Evolutionary conservation across 2,329 filamentous ascomycete genomes (phyloP), one percentile per base, ranked within the genome.

Genomic region (Lasiodiplodia sp.): DNA sequence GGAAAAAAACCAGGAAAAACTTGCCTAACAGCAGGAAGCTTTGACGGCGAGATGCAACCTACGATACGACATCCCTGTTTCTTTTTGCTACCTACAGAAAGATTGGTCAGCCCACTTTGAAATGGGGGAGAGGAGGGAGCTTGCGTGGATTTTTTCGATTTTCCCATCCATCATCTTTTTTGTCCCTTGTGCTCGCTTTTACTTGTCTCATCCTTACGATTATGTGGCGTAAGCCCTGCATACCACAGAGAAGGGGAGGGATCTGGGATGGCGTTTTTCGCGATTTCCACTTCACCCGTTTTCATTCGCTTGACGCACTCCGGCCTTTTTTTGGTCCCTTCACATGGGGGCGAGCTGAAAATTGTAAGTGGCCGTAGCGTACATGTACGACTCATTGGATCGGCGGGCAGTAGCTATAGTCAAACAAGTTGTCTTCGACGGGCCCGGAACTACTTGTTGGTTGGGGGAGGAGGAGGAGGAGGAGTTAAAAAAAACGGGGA

Each of bases 181-280:
- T 28, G 4, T 6, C 2, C 25, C 4, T 3, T 2, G 16, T n/a
- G 18, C 44, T 47, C 44, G 21, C 44, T 21, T 47, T 47, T 47
- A 21, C 12, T 21, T n/a, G 44, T 47, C 44, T 21, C 44, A 47
- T 47, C 44, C 44, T 57, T 34, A 23, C n/a, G 25, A 63, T 49
- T 40, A 49, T 49, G 58, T 63, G 58, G 58, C 58, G 58, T 51
- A 51, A 63, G 57, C 57, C 57, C 38, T 62, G 57, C 38, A 62
- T 62, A 23, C 11, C 23, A 28, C 12, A 18, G 25, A n/a, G 14
- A n/a, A 14, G n/a, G 44, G 38, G 38, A 40, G 38, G 38, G 38
- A 16, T 14, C 12, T 12, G 12, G 38, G 14, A 10, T 40, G 38
- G 38, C 12, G 16, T 40, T 47, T 47, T 47, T 34, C 28, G 31